Conservation (phyloP, 495 filamentous ascomycete genomes). For the Penicillium arizonense region DNA sequence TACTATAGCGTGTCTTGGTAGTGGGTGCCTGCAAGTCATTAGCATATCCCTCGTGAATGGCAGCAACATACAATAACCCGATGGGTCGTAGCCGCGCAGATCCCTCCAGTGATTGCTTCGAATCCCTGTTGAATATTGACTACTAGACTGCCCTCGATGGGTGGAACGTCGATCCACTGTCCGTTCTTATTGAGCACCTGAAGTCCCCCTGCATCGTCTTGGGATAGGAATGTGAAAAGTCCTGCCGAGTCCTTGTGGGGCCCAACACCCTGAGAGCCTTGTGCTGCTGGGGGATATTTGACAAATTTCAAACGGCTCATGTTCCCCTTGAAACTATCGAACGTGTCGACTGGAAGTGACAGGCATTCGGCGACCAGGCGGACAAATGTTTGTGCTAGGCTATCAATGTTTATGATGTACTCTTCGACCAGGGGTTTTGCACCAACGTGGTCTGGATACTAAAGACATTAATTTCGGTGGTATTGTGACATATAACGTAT, state of each 20-base stretch:
- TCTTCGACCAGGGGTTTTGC: slow-evolving; percentile 71
- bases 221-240: slow-evolving; percentile 51
- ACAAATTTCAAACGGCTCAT: slow-evolving; percentile 94
- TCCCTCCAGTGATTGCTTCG: slow-evolving; percentile 84
- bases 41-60: too few species aligned
- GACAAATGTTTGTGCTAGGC: slow-evolving; percentile 70
- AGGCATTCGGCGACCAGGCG: slow-evolving; percentile 82
- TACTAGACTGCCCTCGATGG: slow-evolving; percentile 48
- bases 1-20: slow-evolving; percentile 62
- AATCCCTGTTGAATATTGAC: slow-evolving; percentile 78
- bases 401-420: slow-evolving; percentile 73
- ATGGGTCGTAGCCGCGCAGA: slow-evolving; percentile 84
- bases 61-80: slow-evolving; percentile 54
- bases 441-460: slow-evolving; percentile 58
- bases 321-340: slow-evolving; percentile 78
- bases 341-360: slow-evolving; percentile 66
- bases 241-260: slow-evolving; percentile 88
- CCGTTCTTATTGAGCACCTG: slow-evolving; percentile 51
- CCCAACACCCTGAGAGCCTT: slow-evolving; percentile 72
- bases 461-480: slow-evolving; percentile 1
- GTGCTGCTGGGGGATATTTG: slow-evolving; percentile 73
- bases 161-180: slow-evolving; percentile 49
- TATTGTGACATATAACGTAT: too few species aligned
- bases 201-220: slow-evolving; percentile 54
- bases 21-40: slow-evolving; percentile 30